phyloP scores from a whole-genome alignment of 768 basidiomycete species.

The Hydnum rufescens region DNA sequence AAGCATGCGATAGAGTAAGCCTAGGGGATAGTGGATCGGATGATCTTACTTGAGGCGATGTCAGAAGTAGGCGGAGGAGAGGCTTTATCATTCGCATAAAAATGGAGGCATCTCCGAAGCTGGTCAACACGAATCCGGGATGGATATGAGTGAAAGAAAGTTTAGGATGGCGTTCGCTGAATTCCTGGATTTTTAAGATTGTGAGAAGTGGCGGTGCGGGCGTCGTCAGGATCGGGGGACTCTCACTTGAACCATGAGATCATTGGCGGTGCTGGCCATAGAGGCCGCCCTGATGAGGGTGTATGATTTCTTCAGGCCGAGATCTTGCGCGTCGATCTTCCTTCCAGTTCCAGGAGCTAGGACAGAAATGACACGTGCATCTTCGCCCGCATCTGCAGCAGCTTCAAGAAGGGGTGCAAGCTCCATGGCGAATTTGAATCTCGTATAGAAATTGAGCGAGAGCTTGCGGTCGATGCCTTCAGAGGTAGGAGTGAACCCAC shows the following conservation, averaged over 20 bases:
- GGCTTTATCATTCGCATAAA: neutral
- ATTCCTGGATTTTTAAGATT: slow-evolving; percentile 3
- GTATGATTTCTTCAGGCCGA: slow-evolving; percentile 9
- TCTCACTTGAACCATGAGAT: neutral
- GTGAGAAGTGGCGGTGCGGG: neutral
- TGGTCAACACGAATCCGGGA: slow-evolving; percentile 2
- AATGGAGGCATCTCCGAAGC: neutral
- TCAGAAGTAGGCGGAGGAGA: neutral
- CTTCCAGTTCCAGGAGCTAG: neutral
- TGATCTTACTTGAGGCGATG: neutral
- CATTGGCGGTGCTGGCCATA: neutral
- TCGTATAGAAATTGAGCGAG: slow-evolving; percentile 9
- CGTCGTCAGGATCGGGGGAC: neutral
- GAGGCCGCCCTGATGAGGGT: neutral
- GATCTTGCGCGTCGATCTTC: neutral
- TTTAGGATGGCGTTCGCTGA: slow-evolving; percentile 2
- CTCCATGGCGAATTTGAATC: slow-evolving; percentile 9
- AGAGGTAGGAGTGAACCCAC: neutral
- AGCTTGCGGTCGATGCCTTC: slow-evolving; percentile 11
- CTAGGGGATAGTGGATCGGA: neutral
- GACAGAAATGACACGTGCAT: slow-evolving; percentile 1
- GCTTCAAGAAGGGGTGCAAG: slow-evolving; percentile 6
- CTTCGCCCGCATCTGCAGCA: slow-evolving; percentile 6
- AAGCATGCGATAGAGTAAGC: neutral
- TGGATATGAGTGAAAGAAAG: slow-evolving; percentile 8